A percentile compares a stretch with the other conserved stretches of the same genome.
Evolutionary conservation across 805 yeast species (phyloP).

Genomic region (Saccharomycopsis capsularis): DNA sequence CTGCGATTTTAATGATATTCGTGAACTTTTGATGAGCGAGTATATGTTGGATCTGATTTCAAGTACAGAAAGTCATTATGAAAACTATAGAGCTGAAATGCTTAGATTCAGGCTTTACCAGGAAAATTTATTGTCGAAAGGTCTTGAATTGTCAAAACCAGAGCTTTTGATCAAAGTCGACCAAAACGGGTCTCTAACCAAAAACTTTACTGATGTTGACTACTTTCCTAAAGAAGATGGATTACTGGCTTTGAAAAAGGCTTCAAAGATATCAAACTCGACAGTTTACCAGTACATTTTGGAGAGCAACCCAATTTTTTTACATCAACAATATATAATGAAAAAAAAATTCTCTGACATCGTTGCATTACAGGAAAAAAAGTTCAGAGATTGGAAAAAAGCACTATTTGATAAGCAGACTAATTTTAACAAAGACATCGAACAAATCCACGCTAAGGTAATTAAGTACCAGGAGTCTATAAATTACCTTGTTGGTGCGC

Average conservation of each 20-base stretch:
- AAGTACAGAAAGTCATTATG: slow-evolving; percentile 74
- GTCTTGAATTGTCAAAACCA: neutral
- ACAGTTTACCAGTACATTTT: slow-evolving; percentile 35
- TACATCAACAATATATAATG: slow-evolving; percentile 37
- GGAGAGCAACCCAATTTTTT: slow-evolving; percentile 41
- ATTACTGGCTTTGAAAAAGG: slow-evolving; percentile 33
- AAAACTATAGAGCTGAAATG: slow-evolving; percentile 54
- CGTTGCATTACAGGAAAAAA: slow-evolving; percentile 43
- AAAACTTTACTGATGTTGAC: slow-evolving; percentile 10
- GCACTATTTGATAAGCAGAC: slow-evolving; percentile 49
- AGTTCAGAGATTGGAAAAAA: slow-evolving; percentile 57
- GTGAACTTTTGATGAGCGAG: slow-evolving; percentile 57
- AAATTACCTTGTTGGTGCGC: neutral
- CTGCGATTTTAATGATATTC: slow-evolving; percentile 67
- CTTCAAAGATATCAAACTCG: slow-evolving; percentile 32
- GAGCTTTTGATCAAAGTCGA: slow-evolving; percentile 2
- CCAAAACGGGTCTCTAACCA: slow-evolving; percentile 7
- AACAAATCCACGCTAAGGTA: slow-evolving; percentile 33
- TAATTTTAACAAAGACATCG: slow-evolving; percentile 49
- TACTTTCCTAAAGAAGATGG: slow-evolving; percentile 21
- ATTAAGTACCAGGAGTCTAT: slow-evolving; percentile 31
- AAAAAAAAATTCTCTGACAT: slow-evolving; percentile 38
- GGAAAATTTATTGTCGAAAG: neutral
- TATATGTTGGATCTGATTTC: slow-evolving; percentile 71
- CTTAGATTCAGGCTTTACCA: slow-evolving; percentile 39